Percentiles rank a stretch among this genome's conserved stretches.
Conservation (phyloP, 768 basidiomycete genomes). For the Trametes sanguinea region DNA sequence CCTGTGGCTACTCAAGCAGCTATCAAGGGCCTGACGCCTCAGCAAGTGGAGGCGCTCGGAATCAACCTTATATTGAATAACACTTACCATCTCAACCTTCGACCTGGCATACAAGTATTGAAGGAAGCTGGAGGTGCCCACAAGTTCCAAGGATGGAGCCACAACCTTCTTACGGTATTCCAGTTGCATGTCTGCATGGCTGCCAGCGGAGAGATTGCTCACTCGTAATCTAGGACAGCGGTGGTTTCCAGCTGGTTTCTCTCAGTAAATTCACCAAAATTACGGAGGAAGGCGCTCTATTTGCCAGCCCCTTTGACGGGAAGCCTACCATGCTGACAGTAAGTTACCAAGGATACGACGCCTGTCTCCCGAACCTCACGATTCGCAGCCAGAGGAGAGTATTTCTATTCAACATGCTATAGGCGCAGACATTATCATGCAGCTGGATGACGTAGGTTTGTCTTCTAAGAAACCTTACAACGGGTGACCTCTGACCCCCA, state of each 20-base stretch:
- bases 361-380: neutral
- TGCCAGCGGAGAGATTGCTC: neutral
- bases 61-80: conserved; percentile 87
- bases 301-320: conserved; percentile 82
- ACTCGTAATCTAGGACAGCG: conserved; percentile 63
- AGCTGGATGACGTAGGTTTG: conserved; percentile 87
- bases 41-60: conserved; percentile 80
- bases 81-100: conserved; percentile 87
- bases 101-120: conserved; percentile 76
- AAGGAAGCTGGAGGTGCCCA: conserved; percentile 84
- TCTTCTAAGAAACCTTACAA: conserved; percentile 16
- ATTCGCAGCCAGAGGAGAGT: conserved; percentile 79
- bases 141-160: conserved; percentile 84
- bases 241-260: conserved; percentile 88
- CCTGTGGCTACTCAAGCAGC: conserved; percentile 92
- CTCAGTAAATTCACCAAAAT: conserved; percentile 82
- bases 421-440: conserved; percentile 94
- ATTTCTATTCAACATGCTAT: conserved; percentile 90
- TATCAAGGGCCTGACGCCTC: conserved; percentile 87
- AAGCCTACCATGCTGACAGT: conserved; percentile 89
- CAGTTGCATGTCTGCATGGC: conserved; percentile 54
- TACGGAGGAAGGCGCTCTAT: conserved; percentile 86
- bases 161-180: conserved; percentile 51
- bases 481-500: neutral
- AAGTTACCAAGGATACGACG: conserved; percentile 25